Evolutionary conservation across 2,329 filamentous ascomycete genomes (phyloP).

Genomic region (Aspergillus glaucus): DNA sequence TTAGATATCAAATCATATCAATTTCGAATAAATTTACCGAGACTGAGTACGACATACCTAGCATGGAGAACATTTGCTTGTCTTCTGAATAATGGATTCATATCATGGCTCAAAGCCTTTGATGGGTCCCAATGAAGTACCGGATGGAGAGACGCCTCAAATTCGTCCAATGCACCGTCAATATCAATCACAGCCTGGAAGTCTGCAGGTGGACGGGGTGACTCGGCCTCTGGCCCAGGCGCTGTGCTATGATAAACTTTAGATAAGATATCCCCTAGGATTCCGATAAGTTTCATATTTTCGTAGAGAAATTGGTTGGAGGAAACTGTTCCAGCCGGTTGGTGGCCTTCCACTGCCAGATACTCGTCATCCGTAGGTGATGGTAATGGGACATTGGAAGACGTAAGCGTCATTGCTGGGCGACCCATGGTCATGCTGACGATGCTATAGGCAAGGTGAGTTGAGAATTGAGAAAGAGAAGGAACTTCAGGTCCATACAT

Average conservation of each 20-base stretch:
- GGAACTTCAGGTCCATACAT: not conserved
- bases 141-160: not conserved
- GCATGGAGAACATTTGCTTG: slow-evolving; percentile 1
- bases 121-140: not conserved
- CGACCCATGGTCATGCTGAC: slow-evolving; percentile 2
- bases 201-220: not conserved
- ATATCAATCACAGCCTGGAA: not conserved
- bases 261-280: not conserved
- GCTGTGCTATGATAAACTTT: not conserved
- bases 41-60: not conserved
- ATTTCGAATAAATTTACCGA: no score
- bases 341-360: not conserved
- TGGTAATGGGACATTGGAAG: not conserved
- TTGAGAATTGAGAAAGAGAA: not conserved
- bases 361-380: not conserved
- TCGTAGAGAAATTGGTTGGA: not conserved
- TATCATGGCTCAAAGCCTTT: not conserved
- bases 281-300: slow-evolving; percentile 1
- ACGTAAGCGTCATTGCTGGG: not conserved
- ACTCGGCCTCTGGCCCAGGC: not conserved
- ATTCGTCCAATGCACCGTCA: not conserved
- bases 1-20: no score
- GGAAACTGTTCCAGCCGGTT: not conserved
- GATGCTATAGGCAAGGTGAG: not conserved
- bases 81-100: not conserved